phyloP scores from a whole-genome alignment of 805 yeast genomes.

The Metschnikowia picachoensis region DNA sequence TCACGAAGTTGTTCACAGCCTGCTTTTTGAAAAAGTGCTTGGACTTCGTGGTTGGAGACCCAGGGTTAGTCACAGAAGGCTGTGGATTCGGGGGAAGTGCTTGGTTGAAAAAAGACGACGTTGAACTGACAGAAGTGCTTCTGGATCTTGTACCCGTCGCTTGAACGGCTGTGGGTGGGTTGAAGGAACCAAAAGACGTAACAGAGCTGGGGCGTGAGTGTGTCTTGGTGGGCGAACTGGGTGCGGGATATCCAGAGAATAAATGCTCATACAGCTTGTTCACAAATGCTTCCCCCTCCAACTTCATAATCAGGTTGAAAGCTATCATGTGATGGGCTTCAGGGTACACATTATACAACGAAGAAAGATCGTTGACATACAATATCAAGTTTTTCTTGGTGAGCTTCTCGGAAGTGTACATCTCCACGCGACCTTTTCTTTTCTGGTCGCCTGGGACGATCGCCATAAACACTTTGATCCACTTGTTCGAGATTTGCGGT shows the following conservation, averaged over 20 bases:
- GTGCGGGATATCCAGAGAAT: slow-evolving; percentile 19
- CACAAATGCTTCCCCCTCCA: slow-evolving; percentile 51
- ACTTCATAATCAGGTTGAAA: slow-evolving; percentile 50
- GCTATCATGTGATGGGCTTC: slow-evolving; percentile 55
- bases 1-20: slow-evolving; percentile 26
- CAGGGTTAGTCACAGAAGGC: neutral
- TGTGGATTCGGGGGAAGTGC: slow-evolving; percentile 23
- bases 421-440: slow-evolving; percentile 49
- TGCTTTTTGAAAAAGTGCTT: slow-evolving; percentile 26
- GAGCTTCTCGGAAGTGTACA: slow-evolving; percentile 48
- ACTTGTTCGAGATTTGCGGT: slow-evolving; percentile 53
- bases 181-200: slow-evolving; percentile 19
- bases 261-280: slow-evolving; percentile 38
- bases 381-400: slow-evolving; percentile 50
- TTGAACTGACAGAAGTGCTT: slow-evolving; percentile 21
- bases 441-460: slow-evolving; percentile 44
- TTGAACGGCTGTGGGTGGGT: slow-evolving; percentile 9
- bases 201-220: slow-evolving; percentile 19
- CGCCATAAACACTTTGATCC: slow-evolving; percentile 54
- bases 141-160: slow-evolving; percentile 17
- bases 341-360: slow-evolving; percentile 57
- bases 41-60: slow-evolving; percentile 7
- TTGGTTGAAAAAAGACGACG: slow-evolving; percentile 30
- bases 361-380: slow-evolving; percentile 41
- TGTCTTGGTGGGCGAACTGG: slow-evolving; percentile 13